Conservation (phyloP, 1,284 basidiomycete genomes). For the Malassezia sp. region DNA sequence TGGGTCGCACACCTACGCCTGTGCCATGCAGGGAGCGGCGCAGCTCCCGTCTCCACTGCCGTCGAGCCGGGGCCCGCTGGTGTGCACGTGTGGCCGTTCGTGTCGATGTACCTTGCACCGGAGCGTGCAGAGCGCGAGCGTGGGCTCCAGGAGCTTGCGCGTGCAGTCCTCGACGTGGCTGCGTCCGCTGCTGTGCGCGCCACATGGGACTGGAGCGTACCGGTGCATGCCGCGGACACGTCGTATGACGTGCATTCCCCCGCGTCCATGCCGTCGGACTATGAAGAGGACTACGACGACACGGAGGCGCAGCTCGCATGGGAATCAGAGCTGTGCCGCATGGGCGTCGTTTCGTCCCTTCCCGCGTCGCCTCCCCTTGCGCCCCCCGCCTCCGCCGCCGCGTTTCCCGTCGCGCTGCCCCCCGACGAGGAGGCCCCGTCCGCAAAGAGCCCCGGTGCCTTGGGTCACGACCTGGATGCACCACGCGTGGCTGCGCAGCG, state of each 20-base stretch:
- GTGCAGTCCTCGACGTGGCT: slow-evolving; percentile 28
- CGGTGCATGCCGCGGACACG: too few relatives aligned
- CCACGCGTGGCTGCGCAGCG: too few relatives aligned
- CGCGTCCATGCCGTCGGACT: slow-evolving; percentile 14
- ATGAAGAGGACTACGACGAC: slow-evolving; percentile 7
- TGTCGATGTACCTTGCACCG: slow-evolving; percentile 40
- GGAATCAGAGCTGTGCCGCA: slow-evolving; percentile 5
- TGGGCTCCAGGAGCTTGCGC: slow-evolving; percentile 35
- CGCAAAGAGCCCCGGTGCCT: too few relatives aligned
- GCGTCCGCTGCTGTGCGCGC: too few relatives aligned
- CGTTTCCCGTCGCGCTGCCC: too few relatives aligned
- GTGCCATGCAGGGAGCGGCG: slow-evolving; percentile 13
- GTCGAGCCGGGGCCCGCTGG: slow-evolving; percentile 37
- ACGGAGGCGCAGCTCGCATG: slow-evolving; percentile 5
- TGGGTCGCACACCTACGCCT: slow-evolving; percentile 26
- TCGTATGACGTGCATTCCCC: slow-evolving; percentile 1
- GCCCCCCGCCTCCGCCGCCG: too few relatives aligned
- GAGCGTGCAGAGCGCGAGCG: slow-evolving; percentile 33
- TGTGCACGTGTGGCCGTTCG: slow-evolving; percentile 45
- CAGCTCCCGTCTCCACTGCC: neutral
- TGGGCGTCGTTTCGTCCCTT: too few relatives aligned
- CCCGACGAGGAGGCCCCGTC: too few relatives aligned
- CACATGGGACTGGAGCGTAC: too few relatives aligned
- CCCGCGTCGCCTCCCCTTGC: too few relatives aligned
- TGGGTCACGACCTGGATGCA: too few relatives aligned